Percentiles rank a stretch among this genome's conserved stretches.
Conservation (phyloP, 2,329 filamentous ascomycete species). For the Ascochyta koolunga region DNA sequence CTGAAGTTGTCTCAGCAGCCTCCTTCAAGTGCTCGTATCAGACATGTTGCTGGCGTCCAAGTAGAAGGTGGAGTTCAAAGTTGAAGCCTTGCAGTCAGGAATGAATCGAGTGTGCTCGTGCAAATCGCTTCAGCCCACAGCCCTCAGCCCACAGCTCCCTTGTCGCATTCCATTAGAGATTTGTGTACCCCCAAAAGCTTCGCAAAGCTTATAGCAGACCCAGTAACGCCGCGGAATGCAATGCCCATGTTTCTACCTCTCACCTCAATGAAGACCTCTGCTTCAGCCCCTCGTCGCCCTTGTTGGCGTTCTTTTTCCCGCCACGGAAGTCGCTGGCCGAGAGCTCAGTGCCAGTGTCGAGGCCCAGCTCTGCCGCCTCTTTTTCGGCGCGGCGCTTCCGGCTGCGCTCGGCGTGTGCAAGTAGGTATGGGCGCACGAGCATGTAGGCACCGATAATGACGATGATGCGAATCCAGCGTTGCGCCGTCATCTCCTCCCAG, state of each 20-base stretch:
- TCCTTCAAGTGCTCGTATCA: neutral
- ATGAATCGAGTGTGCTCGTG: constrained; percentile 11
- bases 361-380: constrained; percentile 49
- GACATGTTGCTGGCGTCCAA: neutral
- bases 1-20: neutral
- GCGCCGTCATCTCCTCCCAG: constrained; percentile 51
- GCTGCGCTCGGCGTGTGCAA: constrained; percentile 68
- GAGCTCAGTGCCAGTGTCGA: constrained; percentile 36
- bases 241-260: constrained; percentile 5
- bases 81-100: neutral
- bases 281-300: constrained; percentile 70
- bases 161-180: constrained; percentile 24
- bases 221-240: constrained; percentile 21
- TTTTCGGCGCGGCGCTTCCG: constrained; percentile 69
- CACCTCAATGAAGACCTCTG: constrained; percentile 65
- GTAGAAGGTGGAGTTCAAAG: neutral
- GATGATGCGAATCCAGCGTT: constrained; percentile 69
- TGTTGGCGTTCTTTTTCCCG: constrained; percentile 51
- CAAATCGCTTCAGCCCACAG: constrained; percentile 6
- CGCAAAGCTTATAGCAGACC: constrained; percentile 24
- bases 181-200: constrained; percentile 26
- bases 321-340: constrained; percentile 44
- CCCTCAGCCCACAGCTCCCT: neutral
- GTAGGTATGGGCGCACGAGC: constrained; percentile 72
- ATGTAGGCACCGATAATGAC: constrained; percentile 75